A percentile compares a stretch with the other conserved stretches of the same genome.
Evolutionary conservation across 2,329 filamentous ascomycete genomes (phyloP).

Genomic region (Mycosphaerella sp.): DNA sequence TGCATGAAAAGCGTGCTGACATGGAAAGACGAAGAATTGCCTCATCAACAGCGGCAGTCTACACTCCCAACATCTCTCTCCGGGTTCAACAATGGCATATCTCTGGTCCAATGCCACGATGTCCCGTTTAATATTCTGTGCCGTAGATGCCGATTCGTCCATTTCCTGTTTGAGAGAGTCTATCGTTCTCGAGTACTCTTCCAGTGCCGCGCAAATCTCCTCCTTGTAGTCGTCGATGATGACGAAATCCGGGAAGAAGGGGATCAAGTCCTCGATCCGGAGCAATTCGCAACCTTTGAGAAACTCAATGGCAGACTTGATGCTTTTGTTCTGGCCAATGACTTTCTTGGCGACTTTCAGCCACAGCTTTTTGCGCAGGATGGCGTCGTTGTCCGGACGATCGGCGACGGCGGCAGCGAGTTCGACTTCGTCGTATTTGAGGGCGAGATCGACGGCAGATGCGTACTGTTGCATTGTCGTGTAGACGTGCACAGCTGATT

Average conservation of each 20-base stretch:
- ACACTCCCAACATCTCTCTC: slow-evolving; percentile 89
- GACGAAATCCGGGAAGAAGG: slow-evolving; percentile 97
- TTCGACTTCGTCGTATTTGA: slow-evolving; percentile 84
- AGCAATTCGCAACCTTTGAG: slow-evolving; percentile 85
- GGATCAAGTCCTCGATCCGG: slow-evolving; percentile 92
- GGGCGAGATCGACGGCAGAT: slow-evolving; percentile 84
- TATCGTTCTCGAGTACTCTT: slow-evolving; percentile 88
- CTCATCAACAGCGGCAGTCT: slow-evolving; percentile 76
- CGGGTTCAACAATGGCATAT: slow-evolving; percentile 94
- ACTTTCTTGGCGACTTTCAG: slow-evolving; percentile 91
- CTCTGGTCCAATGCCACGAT: slow-evolving; percentile 78
- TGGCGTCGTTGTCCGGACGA: slow-evolving; percentile 64
- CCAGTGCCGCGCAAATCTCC: slow-evolving; percentile 87
- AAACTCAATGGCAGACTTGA: slow-evolving; percentile 84
- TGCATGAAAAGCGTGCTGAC: slow-evolving; percentile 95
- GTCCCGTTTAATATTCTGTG: slow-evolving; percentile 82
- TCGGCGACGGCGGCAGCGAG: slow-evolving; percentile 86
- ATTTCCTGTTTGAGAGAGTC: slow-evolving; percentile 85
- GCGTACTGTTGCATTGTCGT: slow-evolving; percentile 92
- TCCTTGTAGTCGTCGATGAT: slow-evolving; percentile 99
- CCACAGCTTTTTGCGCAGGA: slow-evolving; percentile 89
- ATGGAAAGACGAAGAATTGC: slow-evolving; percentile 98
- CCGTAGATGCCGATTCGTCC: slow-evolving; percentile 87
- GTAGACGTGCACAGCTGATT: slow-evolving; percentile 96
- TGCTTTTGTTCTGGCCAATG: slow-evolving; percentile 76